Conservation (phyloP, 441 rosid genomes). For the Euphorbia schlechtendalii region DNA sequence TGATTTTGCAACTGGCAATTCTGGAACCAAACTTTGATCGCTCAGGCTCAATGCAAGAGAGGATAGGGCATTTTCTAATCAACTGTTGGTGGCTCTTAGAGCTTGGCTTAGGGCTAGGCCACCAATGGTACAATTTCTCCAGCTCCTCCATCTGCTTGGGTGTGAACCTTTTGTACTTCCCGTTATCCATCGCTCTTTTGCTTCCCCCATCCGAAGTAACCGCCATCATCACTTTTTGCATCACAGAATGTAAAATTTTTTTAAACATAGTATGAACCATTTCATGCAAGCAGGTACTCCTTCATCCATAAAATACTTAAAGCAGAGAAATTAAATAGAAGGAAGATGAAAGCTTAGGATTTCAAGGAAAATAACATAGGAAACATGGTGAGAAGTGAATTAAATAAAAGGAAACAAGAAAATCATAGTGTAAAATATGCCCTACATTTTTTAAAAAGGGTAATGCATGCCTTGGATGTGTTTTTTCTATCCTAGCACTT, state of each 20-base stretch:
- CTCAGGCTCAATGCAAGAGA: conserved; percentile 86
- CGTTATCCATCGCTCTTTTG: conserved; percentile 77
- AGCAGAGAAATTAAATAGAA: too few species aligned
- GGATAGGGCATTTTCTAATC: conserved; percentile 93
- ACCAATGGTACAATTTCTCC: conserved; percentile 92
- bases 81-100: conserved; percentile 92
- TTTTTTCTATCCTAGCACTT: too few species aligned
- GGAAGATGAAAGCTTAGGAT: too few species aligned
- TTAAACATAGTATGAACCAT: not conserved
- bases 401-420: too few species aligned
- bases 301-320: too few species aligned
- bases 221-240: conserved; percentile 41
- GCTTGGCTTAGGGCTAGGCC: conserved; percentile 97
- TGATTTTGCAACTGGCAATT: too few species aligned
- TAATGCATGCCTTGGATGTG: too few species aligned
- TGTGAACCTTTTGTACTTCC: conserved; percentile 92
- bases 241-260: not conserved
- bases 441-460: too few species aligned
- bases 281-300: conserved; percentile 4
- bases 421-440: too few species aligned
- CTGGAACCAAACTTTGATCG: conserved; percentile 99
- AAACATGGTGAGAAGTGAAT: too few species aligned
- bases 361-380: too few species aligned
- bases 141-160: conserved; percentile 98
- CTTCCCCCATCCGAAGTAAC: too few species aligned